A percentile compares a stretch with the other conserved stretches of the same genome.
phyloP scores from a whole-genome alignment of 2,329 filamentous ascomycete genomes.

The Chaetomiaceae sp. region DNA sequence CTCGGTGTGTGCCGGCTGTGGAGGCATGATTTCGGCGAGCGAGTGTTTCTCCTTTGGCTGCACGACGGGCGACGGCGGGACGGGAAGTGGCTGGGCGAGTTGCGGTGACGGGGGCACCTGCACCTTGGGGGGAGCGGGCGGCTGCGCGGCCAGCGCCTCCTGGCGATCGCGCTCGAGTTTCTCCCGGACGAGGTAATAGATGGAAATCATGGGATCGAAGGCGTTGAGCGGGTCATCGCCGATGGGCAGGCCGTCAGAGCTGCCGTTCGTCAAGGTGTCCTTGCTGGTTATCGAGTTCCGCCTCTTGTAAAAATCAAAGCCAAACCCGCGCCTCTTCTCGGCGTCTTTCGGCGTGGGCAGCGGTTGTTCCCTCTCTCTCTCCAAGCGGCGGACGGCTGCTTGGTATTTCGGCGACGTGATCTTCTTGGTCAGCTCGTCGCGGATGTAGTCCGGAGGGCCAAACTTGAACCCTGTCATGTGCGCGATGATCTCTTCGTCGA shows the following conservation, averaged over 20 bases:
- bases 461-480: slow-evolving; percentile 99
- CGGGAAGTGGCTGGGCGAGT: slow-evolving; percentile 16
- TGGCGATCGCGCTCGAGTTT: slow-evolving; percentile 76
- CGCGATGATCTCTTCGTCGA: slow-evolving; percentile 77
- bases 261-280: slow-evolving; percentile 80
- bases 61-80: slow-evolving; percentile 22
- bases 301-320: slow-evolving; percentile 94
- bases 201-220: slow-evolving; percentile 83
- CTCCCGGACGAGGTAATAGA: slow-evolving; percentile 95
- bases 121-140: slow-evolving; percentile 20
- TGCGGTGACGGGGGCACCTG: slow-evolving; percentile 24
- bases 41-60: slow-evolving; percentile 39
- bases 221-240: slow-evolving; percentile 88
- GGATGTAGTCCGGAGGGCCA: slow-evolving; percentile 79
- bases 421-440: slow-evolving; percentile 73
- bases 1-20: slow-evolving; percentile 87
- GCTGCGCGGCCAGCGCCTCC: slow-evolving; percentile 32
- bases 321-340: slow-evolving; percentile 84
- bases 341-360: slow-evolving; percentile 51
- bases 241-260: slow-evolving; percentile 75
- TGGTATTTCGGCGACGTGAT: slow-evolving; percentile 94
- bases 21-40: slow-evolving; percentile 71
- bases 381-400: slow-evolving; percentile 66
- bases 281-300: slow-evolving; percentile 84
- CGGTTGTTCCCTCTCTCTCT: slow-evolving; percentile 59